Conservation (phyloP, 106 monocot species). For the Platanthera guangdongensis region DNA sequence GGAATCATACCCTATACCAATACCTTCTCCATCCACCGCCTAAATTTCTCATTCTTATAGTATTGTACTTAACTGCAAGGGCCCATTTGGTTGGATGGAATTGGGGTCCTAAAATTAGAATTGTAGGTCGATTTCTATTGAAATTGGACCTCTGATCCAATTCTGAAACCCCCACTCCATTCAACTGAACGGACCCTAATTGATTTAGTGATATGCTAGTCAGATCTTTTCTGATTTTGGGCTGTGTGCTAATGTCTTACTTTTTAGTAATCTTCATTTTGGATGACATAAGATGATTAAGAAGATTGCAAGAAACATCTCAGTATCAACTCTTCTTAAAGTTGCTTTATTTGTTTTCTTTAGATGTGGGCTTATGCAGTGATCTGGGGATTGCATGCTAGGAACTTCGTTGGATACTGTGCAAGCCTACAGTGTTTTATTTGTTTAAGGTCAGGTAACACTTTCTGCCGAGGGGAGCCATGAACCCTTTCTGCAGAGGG, state of each 20-base stretch:
- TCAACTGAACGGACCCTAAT: no score
- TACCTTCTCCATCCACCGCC: not conserved
- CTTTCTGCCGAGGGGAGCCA: slow-evolving; percentile 24
- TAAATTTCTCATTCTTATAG: not conserved
- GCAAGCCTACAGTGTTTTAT: slow-evolving; percentile 3
- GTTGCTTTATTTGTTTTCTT: slow-evolving; percentile 24
- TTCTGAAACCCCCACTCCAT: no score
- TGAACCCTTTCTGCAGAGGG: not conserved
- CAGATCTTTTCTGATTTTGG: not conserved
- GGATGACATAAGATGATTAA: not conserved
- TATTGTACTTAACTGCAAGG: not conserved
- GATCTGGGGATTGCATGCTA: slow-evolving; percentile 46
- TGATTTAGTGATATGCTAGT: not conserved
- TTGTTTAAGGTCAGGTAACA: slow-evolving; percentile 17
- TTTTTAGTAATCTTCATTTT: not conserved
- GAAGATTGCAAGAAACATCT: slow-evolving; percentile 2
- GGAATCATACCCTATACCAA: not conserved
- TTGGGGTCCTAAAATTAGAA: no score
- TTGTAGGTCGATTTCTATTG: no score
- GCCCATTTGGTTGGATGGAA: no score
- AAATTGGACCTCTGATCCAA: no score
- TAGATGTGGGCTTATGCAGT: slow-evolving; percentile 45
- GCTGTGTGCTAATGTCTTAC: not conserved
- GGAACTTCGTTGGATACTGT: slow-evolving; percentile 31
- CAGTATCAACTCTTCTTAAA: slow-evolving; percentile 20